Conservation (phyloP, 78 protist genomes). For the Creolimax fragrantissima region DNA sequence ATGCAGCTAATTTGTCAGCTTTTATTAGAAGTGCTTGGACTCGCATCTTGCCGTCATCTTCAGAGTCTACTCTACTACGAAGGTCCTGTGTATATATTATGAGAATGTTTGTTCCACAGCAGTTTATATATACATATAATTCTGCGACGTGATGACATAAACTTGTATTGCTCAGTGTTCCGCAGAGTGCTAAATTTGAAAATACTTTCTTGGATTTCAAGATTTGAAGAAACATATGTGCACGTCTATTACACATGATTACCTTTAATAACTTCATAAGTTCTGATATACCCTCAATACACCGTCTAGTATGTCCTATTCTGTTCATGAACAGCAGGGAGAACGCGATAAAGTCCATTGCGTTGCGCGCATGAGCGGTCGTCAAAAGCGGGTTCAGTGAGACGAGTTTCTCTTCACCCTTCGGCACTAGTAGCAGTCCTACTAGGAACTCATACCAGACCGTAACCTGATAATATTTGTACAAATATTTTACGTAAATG, state of each 20-base stretch:
- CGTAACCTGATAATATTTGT: no score
- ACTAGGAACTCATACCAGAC: background rate
- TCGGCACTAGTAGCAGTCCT: background rate
- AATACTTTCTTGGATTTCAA: no score
- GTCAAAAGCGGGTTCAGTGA: background rate
- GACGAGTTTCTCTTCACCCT: background rate
- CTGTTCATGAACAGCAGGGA: background rate
- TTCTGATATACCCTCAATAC: background rate
- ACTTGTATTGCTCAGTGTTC: no score
- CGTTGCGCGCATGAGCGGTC: background rate
- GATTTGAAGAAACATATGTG: no score
- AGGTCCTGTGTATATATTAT: background rate
- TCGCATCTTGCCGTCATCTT: background rate
- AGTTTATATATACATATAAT: no score
- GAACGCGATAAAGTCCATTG: background rate
- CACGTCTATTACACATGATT: background rate
- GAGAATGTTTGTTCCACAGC: no score
- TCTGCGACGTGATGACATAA: no score
- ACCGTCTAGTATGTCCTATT: background rate
- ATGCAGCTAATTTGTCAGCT: background rate
- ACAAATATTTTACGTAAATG: no score
- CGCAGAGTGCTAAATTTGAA: no score
- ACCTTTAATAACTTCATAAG: background rate
- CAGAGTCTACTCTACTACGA: background rate
- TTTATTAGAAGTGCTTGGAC: background rate